phyloP scores from a whole-genome alignment of 306 rosid species.

The Bauhinia variegata region DNA sequence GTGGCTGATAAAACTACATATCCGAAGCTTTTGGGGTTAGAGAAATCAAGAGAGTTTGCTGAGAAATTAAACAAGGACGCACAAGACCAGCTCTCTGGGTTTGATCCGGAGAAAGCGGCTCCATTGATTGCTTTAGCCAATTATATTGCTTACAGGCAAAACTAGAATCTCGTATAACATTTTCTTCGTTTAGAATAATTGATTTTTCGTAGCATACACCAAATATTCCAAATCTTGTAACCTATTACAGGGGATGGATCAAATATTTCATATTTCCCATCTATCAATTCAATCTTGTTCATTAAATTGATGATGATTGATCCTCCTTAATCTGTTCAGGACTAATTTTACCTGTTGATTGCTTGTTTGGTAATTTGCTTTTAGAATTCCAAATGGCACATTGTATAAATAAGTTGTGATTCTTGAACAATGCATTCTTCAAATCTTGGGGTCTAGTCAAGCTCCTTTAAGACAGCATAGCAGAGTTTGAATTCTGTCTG shows the following conservation, averaged over 20 bases:
- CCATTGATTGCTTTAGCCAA: conserved; percentile 76
- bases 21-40: conserved; percentile 77
- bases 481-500: too few species aligned
- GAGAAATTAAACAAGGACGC: conserved; percentile 69
- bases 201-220: not conserved
- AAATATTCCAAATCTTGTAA: not conserved
- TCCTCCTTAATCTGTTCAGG: too few species aligned
- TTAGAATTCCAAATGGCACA: too few species aligned
- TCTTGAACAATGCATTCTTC: too few species aligned
- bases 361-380: too few species aligned
- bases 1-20: conserved; percentile 84
- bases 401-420: too few species aligned
- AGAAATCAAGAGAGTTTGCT: conserved; percentile 73
- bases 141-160: conserved; percentile 75
- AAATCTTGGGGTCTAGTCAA: too few species aligned
- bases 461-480: too few species aligned
- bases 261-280: conserved; percentile 9
- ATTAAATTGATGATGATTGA: too few species aligned
- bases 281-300: not conserved
- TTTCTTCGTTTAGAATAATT: conserved; percentile 17
- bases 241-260: conserved; percentile 1
- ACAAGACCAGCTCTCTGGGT: conserved; percentile 57
- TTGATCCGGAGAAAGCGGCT: conserved; percentile 64
- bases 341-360: too few species aligned
- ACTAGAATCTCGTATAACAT: conserved; percentile 36